Evolutionary conservation across 2,329 filamentous ascomycete genomes (phyloP), one percentile per base, ranked within the genome.

Genomic region (Aspergillus carbonarius): DNA sequence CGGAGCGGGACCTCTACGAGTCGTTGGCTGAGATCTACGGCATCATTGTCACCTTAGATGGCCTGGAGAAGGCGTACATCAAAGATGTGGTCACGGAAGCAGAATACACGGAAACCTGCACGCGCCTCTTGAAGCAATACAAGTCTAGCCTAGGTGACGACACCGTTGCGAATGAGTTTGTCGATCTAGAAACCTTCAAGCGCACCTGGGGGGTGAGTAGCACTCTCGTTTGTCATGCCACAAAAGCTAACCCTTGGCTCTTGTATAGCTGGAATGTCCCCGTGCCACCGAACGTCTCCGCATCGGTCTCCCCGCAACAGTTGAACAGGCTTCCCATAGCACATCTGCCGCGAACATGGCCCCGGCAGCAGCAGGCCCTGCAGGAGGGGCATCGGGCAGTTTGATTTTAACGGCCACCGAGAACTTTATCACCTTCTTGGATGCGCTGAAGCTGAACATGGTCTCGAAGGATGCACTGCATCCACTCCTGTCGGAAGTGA

Each of bases 401-500:
- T 78, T 97, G 35, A 96, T 98, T 59, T 81, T 96, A 42, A 88
- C 93, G 63, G 95, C 95, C 1, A 98, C 93, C 0, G 93, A 99
- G 75, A 96, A 97, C 74, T 99, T 99, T 75, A 99, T 99, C 75
- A 99, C 95, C 0, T 93, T 99, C 72, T 85, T 99, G 54, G 95
- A 99, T 72, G 96, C 95, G 15, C 84, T 99, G 68, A 93, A 93
- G 72, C 86, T 99, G 55, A 93, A 93, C 46, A 86, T 98, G 69
- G 82, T 96, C 10, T 93, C 93, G 49, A 99, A 99, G 72, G 93
- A 98, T 74, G 92, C 95, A 63, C 81, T 99, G n/a, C 96, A 99
- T 72, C 95, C 95, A 3, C 81, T 99, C 18, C 83, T 99, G 2
- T 93, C 93, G 1, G 95, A 98, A 68, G 92, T 97, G 17, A 99